Evolutionary conservation across 768 basidiomycete species (phyloP), one percentile per base, ranked within the genome.

Genomic region (Tylopilus plumbeoviolaceoides): DNA sequence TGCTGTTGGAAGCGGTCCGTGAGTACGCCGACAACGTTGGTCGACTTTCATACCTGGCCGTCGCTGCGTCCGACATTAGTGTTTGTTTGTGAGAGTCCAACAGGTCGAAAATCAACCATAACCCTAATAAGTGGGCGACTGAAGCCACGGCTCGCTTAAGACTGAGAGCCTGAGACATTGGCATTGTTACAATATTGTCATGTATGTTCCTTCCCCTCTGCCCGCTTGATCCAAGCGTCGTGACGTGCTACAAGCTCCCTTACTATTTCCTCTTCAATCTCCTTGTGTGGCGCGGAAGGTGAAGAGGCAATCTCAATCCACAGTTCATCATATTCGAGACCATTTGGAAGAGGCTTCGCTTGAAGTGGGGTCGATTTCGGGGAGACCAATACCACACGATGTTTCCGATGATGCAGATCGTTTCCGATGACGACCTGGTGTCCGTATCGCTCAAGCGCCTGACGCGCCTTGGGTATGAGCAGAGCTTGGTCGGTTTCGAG

Each of bases 341-440:
- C 63, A 36, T 65, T 54, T n/a, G 57, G 41, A 15, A 56, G 47
- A 36, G 51, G 25, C 30, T 60, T 50, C n/a, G 35, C 15, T 27
- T 50, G 31, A 23, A 50, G n/a, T 6, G 55, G 56, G 55, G 48
- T 60, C 59, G 54, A 60, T 61, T 39, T 67, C 57, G 55, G 82
- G 18, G 89, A 89, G 28, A 99, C 87, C 63, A 98, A 89, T 6
- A 95, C 90, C 50, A 99, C 95, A 66, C 94, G 89, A 57, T 80
- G 80, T 69, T 99, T 99, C 48, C 97, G 82, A 35, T 81, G 80
- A 63, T 94, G 82, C n/a, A 99, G 83, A 55, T 93, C 88, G 69
- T 99, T 99, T 18, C 92, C 97, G 56, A 99, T 91, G 48, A 99
- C 97, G 27, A 97, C 84, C 66, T 98, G 95, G 67, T 98, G 97